Evolutionary conservation across 2,329 filamentous ascomycete genomes (phyloP), one percentile per base, ranked within the genome.

Genomic region (Calonectria pauciramosa): DNA sequence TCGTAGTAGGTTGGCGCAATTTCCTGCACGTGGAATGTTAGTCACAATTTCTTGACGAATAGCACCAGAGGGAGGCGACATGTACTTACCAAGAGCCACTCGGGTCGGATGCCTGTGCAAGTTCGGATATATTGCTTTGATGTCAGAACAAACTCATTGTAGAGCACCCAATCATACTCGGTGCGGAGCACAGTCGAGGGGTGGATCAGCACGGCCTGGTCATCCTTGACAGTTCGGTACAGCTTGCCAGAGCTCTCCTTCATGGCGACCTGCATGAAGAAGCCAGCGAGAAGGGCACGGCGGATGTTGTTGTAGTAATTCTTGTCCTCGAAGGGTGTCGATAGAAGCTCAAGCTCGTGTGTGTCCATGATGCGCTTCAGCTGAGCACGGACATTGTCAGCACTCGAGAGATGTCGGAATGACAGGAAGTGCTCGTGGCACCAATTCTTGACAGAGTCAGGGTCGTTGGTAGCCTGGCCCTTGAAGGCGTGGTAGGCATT

Each of bases 201-300:
- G 86, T 99, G 97, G 74, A 99, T 90, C 80, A 98, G 90, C 59
- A 99, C 97, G 60, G 92, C 94, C 87, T 99, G 96, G 82, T 98
- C 94, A 83, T 99, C 97, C 88, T 99, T 99, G 84, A 99, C 94
- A 1, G 97, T 99, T 77, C 93, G 93, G 87, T 99, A 99, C 52
- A 95, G 92, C 89, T 99, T 99, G 82, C 95, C 94, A 36, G 91
- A 93, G 67, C 91, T 92, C 82, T 99, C 96, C 83, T 94, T 95
- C 92, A 98, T 98, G 73, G 97, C 97, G 28, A 99, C 95, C 85
- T 99, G 97, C 97, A 99, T 99, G 90, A 99, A 99, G 90, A 99
- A 99, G 41, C 97, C 97, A 0, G 96, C 91, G 16, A 98, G 94
- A 18, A 99, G 90, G 11, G 97, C 96, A 47, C 96, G 93, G 56